These are phyloP conservation scores for Leccinum disarticulatum DNA, from an alignment of 768 basidiomycete genomes.

Conservation along the genomic window DNA sequence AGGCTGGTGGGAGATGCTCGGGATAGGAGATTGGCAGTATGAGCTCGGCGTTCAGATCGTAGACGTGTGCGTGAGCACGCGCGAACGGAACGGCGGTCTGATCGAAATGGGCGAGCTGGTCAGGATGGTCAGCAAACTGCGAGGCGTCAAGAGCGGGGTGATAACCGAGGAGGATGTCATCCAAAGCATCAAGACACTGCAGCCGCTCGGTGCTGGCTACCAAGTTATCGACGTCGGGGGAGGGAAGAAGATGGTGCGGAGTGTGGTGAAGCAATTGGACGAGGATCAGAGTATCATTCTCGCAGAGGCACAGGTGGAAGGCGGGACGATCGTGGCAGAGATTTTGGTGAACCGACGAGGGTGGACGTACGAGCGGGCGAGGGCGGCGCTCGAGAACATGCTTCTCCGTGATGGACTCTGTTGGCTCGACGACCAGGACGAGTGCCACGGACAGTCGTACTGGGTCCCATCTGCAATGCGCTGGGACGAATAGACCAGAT, in stretches of 20 bases:
- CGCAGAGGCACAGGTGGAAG: slow-evolving; percentile 64
- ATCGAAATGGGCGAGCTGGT: slow-evolving; percentile 88
- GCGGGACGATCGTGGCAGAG: slow-evolving; percentile 69
- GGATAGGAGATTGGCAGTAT: slow-evolving; percentile 92
- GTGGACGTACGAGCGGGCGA: slow-evolving; percentile 80
- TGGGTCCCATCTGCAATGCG: slow-evolving; percentile 89
- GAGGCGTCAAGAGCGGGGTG: slow-evolving; percentile 63
- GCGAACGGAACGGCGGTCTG: slow-evolving; percentile 88
- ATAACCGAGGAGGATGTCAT: slow-evolving; percentile 86
- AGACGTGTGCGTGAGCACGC: slow-evolving; percentile 84
- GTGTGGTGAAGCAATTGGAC: slow-evolving; percentile 87
- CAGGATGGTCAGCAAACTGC: slow-evolving; percentile 70
- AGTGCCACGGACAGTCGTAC: slow-evolving; percentile 61
- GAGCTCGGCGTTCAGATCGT: slow-evolving; percentile 96
- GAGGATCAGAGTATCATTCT: slow-evolving; percentile 85
- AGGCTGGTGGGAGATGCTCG: slow-evolving; percentile 21
- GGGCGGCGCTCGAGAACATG: slow-evolving; percentile 84
- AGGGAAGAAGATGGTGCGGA: slow-evolving; percentile 77
- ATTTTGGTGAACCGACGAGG: slow-evolving; percentile 57
- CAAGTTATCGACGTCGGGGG: slow-evolving; percentile 73
- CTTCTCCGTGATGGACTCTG: slow-evolving; percentile 86
- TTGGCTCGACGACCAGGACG: slow-evolving; percentile 93
- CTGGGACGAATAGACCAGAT: slow-evolving; percentile 60
- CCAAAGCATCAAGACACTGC: slow-evolving; percentile 81
- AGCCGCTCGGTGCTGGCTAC: slow-evolving; percentile 91